phyloP scores from a whole-genome alignment of 2,329 filamentous ascomycete genomes.

The Alternaria solani region DNA sequence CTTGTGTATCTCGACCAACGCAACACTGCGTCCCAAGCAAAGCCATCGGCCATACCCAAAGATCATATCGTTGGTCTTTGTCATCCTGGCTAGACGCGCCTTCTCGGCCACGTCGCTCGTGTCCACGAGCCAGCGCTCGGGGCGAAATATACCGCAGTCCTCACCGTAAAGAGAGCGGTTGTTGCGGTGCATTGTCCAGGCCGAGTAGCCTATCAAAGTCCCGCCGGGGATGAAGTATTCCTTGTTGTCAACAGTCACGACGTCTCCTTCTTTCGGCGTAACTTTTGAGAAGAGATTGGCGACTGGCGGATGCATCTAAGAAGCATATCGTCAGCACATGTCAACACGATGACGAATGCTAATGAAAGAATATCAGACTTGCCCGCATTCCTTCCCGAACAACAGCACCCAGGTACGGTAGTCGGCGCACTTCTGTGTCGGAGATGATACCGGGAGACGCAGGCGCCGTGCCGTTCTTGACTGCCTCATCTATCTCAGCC shows the following conservation, averaged over 20 bases:
- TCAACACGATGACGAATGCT: background rate
- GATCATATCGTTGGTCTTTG: constrained; percentile 44
- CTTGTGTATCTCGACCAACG: constrained; percentile 51
- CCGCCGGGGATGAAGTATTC: constrained; percentile 47
- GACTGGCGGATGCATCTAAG: constrained; percentile 53
- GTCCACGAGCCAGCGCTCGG: constrained; percentile 59
- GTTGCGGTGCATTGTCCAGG: constrained; percentile 44
- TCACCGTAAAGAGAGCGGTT: constrained; percentile 42
- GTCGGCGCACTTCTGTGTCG: constrained; percentile 53
- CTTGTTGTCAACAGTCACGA: constrained; percentile 36
- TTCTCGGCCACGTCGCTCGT: constrained; percentile 28
- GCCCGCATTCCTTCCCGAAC: constrained; percentile 57
- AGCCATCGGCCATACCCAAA: constrained; percentile 50
- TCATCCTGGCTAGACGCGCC: constrained; percentile 42
- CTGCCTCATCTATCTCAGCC: constrained; percentile 55
- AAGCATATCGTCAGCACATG: background rate
- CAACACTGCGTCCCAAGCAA: constrained; percentile 47
- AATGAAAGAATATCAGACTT: background rate
- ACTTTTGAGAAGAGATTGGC: constrained; percentile 44
- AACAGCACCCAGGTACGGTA: constrained; percentile 58
- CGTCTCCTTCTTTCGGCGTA: constrained; percentile 44
- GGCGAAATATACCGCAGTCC: constrained; percentile 58
- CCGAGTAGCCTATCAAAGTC: constrained; percentile 46
- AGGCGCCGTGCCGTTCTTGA: constrained; percentile 44
- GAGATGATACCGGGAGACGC: constrained; percentile 55